Evolutionary conservation across 2,329 filamentous ascomycete species (phyloP).

Genomic region (Alternaria novae-zelandiae): DNA sequence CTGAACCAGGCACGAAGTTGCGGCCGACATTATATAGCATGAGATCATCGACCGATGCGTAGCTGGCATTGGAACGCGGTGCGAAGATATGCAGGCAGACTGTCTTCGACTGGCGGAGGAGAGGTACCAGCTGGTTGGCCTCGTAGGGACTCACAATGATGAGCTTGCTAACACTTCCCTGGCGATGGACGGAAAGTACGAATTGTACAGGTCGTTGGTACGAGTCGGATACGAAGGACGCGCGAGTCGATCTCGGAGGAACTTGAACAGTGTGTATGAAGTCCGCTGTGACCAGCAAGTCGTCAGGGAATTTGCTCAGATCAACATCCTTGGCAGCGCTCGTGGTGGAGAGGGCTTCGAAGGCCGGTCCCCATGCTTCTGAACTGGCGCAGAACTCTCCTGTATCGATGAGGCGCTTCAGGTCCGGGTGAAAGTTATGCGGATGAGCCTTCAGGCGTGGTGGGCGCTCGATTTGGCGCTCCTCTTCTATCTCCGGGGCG

Average conservation of each 20-base stretch:
- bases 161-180: conserved; percentile 28
- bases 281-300: conserved; percentile 59
- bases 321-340: conserved; percentile 49
- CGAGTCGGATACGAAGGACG: background rate
- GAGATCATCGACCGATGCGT: conserved; percentile 54
- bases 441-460: conserved; percentile 43
- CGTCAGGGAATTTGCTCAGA: conserved; percentile 44
- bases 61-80: conserved; percentile 52
- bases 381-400: conserved; percentile 43
- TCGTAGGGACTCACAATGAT: conserved; percentile 68
- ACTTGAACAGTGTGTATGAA: conserved; percentile 56
- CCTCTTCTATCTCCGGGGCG: conserved; percentile 67
- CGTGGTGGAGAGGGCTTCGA: conserved; percentile 51
- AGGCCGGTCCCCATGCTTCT: conserved; percentile 54
- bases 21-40: conserved; percentile 51
- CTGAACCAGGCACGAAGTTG: background rate
- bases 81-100: conserved; percentile 61
- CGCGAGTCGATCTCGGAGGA: conserved; percentile 1
- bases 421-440: conserved; percentile 54
- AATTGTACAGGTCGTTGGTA: conserved; percentile 64
- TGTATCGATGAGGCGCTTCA: conserved; percentile 51
- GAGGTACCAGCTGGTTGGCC: conserved; percentile 58
- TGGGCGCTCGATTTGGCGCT: conserved; percentile 63
- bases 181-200: conserved; percentile 50
- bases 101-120: conserved; percentile 43